Conservation (phyloP, 2,329 filamentous ascomycete genomes). For the Talaromyces marneffei region DNA sequence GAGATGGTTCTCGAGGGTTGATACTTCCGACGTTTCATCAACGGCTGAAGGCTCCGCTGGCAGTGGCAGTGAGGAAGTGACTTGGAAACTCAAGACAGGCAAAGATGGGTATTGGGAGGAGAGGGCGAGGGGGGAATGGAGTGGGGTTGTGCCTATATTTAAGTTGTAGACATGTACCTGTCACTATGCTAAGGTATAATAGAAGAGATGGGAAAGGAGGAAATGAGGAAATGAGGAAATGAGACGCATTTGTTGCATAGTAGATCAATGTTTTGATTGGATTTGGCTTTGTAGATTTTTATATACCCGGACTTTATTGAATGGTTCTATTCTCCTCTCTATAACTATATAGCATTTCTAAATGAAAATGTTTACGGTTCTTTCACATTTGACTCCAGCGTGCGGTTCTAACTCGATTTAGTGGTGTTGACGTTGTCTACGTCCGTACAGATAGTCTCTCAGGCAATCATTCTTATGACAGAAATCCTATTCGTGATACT, state of each 20-base stretch:
- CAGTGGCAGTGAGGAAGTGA: conserved; percentile 39
- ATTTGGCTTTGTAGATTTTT: neutral
- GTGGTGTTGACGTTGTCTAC: too few relatives aligned
- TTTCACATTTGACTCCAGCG: too few relatives aligned
- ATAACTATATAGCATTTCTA: too few relatives aligned
- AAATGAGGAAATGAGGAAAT: neutral
- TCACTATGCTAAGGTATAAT: neutral
- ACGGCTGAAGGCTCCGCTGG: neutral
- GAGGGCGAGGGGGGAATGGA: conserved; percentile 63
- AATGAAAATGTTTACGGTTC: too few relatives aligned
- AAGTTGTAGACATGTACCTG: conserved; percentile 23
- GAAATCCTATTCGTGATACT: too few relatives aligned
- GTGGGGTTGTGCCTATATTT: conserved; percentile 52
- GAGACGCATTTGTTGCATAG: neutral
- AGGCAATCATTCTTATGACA: too few relatives aligned
- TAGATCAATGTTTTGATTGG: neutral
- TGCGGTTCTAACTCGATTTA: too few relatives aligned
- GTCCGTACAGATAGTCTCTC: too few relatives aligned
- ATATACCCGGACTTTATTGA: neutral
- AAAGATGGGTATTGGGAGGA: conserved; percentile 94
- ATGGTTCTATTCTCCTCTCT: neutral
- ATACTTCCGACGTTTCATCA: conserved; percentile 24
- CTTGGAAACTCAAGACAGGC: conserved; percentile 66
- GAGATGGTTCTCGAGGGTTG: conserved; percentile 73
- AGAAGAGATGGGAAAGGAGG: neutral